A percentile compares a stretch with the other conserved stretches of the same genome.
Conservation (phyloP, 441 rosid genomes). For the Hypseocharis bilobata region DNA sequence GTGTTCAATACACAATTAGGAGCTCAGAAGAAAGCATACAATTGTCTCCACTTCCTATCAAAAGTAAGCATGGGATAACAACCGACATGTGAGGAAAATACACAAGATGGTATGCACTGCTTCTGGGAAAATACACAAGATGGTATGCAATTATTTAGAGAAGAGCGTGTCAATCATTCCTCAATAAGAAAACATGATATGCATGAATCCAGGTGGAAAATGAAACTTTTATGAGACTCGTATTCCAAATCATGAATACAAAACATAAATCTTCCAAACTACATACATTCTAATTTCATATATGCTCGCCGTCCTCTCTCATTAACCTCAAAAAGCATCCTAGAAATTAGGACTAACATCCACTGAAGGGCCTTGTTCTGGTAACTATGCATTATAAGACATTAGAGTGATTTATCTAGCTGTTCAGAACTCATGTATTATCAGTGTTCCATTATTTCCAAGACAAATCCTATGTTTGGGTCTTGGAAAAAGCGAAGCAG, state of each 20-base stretch:
- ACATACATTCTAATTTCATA: too few species aligned
- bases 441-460: too few species aligned
- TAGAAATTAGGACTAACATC: too few species aligned
- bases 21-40: background rate
- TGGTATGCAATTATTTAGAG: background rate
- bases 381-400: too few species aligned
- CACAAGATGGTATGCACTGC: background rate
- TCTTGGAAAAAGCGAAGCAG: too few species aligned
- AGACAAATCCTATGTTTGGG: too few species aligned
- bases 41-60: background rate
- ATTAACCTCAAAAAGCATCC: background rate
- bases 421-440: too few species aligned
- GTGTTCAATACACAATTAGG: background rate
- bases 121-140: background rate
- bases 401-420: too few species aligned
- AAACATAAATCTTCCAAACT: background rate
- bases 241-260: background rate
- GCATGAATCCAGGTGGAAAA: background rate
- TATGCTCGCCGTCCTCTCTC: too few species aligned
- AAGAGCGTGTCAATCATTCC: background rate
- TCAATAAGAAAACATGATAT: background rate
- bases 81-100: background rate
- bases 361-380: too few species aligned
- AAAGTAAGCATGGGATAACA: background rate
- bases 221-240: background rate